Base-by-base conservation (phyloP, 2,329 filamentous ascomycete species). In the Tolypocladium tropicale region DNA sequence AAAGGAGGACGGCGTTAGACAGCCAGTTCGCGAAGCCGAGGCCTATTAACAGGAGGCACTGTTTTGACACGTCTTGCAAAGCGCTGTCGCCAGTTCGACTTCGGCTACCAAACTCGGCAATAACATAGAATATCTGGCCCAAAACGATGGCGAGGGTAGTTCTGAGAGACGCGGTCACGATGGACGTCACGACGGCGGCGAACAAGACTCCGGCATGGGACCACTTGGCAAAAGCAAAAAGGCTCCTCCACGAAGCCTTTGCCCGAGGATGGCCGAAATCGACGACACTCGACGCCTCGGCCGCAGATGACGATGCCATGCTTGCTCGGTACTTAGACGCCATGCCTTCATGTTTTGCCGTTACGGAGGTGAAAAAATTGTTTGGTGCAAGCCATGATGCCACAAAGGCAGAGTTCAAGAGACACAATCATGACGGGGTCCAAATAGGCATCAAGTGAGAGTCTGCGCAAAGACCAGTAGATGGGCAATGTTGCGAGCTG, bases 211-310 rank as follows among this genome's bases (percentile, higher is more conserved):
- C 71, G 0, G 79, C 60, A 64, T 95, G 86, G 18, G 74, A 72
- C 61, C 70, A 76, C n/a, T 76, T 81, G 0, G 85, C 88, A 68
- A 95, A 96, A 46, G 75, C 74, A 68, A 96, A 93, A 4, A 96
- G 77, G 51, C 76, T 68, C 33, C 57, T 67, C 69, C 71, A 75
- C 25, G 68, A 68, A 18, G 67, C 60, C 18, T 59, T 64, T 2
- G 46, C 6, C 7, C 50, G 37, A 7, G 28, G n/a, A 14, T 50
- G 12, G 28, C 5, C 52, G 18, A 41, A 21, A 49, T 39, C 41
- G 23, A 53, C 25, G 16, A 32, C 30, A 7, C 16, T 36, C 28
- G 39, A 23, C 16, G 32, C 12, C 37, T 46, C 25, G 25, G 14
- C 14, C 18, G 18, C 18, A 3, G 28, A 7, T 33, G 46, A 18